Evolutionary conservation across 108 stramenopile genomes (phyloP).

Genomic region (Pseudonitzschia delicatissima): DNA sequence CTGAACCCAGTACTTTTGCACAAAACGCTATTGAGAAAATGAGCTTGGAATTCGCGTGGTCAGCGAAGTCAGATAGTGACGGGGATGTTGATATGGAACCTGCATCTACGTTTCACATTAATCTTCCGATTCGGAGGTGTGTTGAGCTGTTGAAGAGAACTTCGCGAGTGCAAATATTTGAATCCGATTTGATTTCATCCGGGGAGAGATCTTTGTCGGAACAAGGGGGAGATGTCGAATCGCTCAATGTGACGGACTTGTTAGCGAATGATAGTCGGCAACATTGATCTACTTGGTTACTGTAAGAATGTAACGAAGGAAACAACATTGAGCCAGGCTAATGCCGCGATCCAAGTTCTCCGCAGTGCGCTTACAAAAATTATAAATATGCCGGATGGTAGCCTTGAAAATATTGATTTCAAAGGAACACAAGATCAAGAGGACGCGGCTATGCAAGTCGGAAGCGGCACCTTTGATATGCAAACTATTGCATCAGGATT

Average conservation of each 20-base stretch:
- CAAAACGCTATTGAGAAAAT: neutral
- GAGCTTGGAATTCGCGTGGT: constrained; percentile 14
- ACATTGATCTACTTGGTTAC: constrained; percentile 51
- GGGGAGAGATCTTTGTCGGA: neutral
- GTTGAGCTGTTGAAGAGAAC: constrained; percentile 19
- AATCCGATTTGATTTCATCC: neutral
- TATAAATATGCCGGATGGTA: constrained; percentile 28
- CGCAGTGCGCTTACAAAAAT: constrained; percentile 45
- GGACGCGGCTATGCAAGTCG: neutral
- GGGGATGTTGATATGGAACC: constrained; percentile 1
- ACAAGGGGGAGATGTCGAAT: neutral
- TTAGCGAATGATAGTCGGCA: constrained; percentile 26
- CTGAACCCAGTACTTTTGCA: constrained; percentile 1
- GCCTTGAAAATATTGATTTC: constrained; percentile 8
- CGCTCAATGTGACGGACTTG: constrained; percentile 6
- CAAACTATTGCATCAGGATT: neutral
- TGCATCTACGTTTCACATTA: constrained; percentile 2
- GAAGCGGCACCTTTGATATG: constrained; percentile 12
- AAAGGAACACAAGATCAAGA: neutral
- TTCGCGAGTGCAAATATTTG: neutral
- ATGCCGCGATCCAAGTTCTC: constrained; percentile 57
- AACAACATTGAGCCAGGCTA: constrained; percentile 43
- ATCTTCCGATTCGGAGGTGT: constrained; percentile 21
- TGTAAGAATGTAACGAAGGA: constrained; percentile 43
- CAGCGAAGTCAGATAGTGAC: neutral